Base-by-base conservation (phyloP, 1,139 yeast species). In the Wickerhamomyces sp. region DNA sequence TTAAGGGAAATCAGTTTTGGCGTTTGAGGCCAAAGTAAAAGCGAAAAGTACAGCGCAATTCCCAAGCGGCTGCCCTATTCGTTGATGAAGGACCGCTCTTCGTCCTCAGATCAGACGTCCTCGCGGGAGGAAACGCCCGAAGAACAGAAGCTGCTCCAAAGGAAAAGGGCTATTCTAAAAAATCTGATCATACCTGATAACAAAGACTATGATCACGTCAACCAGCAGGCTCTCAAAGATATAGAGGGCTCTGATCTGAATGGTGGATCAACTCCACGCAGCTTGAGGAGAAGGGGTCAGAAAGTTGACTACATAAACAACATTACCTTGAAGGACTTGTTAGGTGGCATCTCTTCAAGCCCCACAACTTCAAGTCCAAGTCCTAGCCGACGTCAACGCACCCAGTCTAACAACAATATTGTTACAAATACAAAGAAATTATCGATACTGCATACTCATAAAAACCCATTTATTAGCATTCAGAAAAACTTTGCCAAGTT, bases 131-230 rank as follows among this genome's bases (percentile, higher is more conserved):
- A n/a, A 2, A 32, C 35, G 8, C 35, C 35, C 14, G 35, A 32
- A 25, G 35, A 32, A 17, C 5, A 19, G 12, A 24, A 17, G 21
- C 26, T 27, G 5, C 22, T 33, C 4, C 20, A 32, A 26, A 12
- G 26, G 10, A 31, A 31, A 21, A 17, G 20, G 14, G 35, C 35
- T 5, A 24, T 53, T 15, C 43, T 56, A 37, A 51, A 46, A 32
- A 46, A 46, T 8, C 46, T 58, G 35, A 44, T 48, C 30, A 58
- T 58, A 18, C 58, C 60, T 2, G 62, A 58, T 31, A 58, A 58
- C 38, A 49, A 52, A 28, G 54, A 47, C 26, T 58, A 57, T 40
- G 56, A 54, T 30, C 48, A 47, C 8, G 43, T 58, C 7, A 52
- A 53, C 28, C 51, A 55, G 26, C 45, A 47, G 28, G 56, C 56